A percentile compares a stretch with the other conserved stretches of the same genome.
phyloP scores from a whole-genome alignment of 129 eudicot genomes.

The Chrysanthemum seticuspe region DNA sequence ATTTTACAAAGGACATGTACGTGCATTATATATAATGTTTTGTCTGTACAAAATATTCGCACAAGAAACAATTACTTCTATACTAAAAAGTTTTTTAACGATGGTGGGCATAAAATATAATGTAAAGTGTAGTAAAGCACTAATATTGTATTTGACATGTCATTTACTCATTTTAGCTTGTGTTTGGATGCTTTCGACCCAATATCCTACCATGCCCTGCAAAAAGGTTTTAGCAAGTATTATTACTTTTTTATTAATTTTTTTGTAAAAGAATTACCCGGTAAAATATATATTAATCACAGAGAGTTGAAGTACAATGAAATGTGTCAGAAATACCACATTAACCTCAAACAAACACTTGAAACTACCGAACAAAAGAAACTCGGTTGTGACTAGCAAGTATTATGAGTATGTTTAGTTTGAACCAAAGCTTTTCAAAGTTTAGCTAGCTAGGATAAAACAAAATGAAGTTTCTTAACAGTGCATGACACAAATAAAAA shows the following conservation, averaged over 20 bases:
- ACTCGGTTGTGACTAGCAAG: neutral
- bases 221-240: neutral
- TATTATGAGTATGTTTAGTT: too few relatives aligned
- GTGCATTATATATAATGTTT: conserved; percentile 9
- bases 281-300: too few relatives aligned
- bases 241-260: too few relatives aligned
- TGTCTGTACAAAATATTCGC: conserved; percentile 3
- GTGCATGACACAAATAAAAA: neutral
- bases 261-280: too few relatives aligned
- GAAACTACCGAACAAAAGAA: too few relatives aligned
- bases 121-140: neutral
- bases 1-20: conserved; percentile 18
- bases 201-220: too few relatives aligned
- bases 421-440: too few relatives aligned
- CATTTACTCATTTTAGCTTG: neutral
- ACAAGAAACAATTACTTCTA: neutral
- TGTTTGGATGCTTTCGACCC: neutral
- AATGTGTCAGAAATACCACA: too few relatives aligned
- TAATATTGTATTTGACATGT: neutral
- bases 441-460: too few relatives aligned
- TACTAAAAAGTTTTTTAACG: neutral
- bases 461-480: neutral
- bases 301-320: too few relatives aligned
- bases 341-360: too few relatives aligned
- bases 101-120: neutral